phyloP scores from a whole-genome alignment of 192 early-diverging fungal genomes.

The Kickxella alabastrina region DNA sequence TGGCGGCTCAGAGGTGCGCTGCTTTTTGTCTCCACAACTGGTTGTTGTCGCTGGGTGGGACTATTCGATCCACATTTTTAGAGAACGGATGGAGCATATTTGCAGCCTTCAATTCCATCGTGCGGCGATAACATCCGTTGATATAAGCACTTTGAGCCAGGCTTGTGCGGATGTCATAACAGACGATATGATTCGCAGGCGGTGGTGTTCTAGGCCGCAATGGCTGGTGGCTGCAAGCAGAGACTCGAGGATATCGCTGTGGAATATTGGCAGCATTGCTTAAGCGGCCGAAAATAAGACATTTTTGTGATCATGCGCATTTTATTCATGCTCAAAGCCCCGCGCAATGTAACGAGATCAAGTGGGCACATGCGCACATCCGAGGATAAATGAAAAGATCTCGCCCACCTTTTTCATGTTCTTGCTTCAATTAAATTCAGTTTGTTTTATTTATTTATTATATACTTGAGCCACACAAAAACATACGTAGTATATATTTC shows the following conservation, averaged over 20 bases:
- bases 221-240: conserved; percentile 46
- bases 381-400: too few relatives aligned
- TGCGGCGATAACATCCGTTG: conserved; percentile 32
- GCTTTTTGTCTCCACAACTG: conserved; percentile 11
- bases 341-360: not conserved
- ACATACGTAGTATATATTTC: too few relatives aligned
- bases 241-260: conserved; percentile 41
- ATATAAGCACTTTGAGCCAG: conserved; percentile 25
- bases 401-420: too few relatives aligned
- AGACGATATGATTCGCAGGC: conserved; percentile 24
- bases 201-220: conserved; percentile 35
- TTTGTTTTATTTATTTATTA: too few relatives aligned
- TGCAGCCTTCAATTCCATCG: conserved; percentile 23
- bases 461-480: too few relatives aligned
- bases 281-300: not conserved
- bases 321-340: not conserved
- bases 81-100: conserved; percentile 5
- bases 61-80: conserved; percentile 27
- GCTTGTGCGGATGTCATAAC: conserved; percentile 6
- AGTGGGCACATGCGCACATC: too few relatives aligned
- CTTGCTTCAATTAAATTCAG: too few relatives aligned
- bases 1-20: conserved; percentile 30
- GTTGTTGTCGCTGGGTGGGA: conserved; percentile 44
- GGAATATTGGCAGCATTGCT: conserved; percentile 10
- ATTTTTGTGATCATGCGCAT: not conserved